A percentile compares a stretch with the other conserved stretches of the same genome.
These are phyloP conservation scores for Thelephora ganbajun DNA, from an alignment of 768 basidiomycete species.

Conservation along the genomic window DNA sequence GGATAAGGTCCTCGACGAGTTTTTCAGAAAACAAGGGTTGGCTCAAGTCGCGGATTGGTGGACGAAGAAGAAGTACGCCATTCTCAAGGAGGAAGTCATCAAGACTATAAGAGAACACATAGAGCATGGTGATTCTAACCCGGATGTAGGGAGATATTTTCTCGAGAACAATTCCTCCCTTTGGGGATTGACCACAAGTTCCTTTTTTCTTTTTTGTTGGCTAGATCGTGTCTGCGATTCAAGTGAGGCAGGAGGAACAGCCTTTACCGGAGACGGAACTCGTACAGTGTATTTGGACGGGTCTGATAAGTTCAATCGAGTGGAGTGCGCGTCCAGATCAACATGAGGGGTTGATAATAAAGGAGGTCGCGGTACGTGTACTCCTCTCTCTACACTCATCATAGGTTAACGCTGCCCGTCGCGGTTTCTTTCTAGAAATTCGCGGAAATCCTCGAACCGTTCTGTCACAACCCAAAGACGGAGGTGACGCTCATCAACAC, in stretches of 20 bases:
- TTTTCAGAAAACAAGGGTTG: slow-evolving; percentile 74
- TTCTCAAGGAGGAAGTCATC: slow-evolving; percentile 66
- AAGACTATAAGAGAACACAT: slow-evolving; percentile 56
- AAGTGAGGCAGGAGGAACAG: slow-evolving; percentile 55
- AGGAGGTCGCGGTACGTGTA: slow-evolving; percentile 67
- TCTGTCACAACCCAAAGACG: slow-evolving; percentile 78
- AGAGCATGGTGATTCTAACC: slow-evolving; percentile 52
- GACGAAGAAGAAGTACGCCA: slow-evolving; percentile 76
- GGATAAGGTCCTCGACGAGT: slow-evolving; percentile 60
- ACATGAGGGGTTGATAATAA: slow-evolving; percentile 77
- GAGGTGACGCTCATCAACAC: slow-evolving; percentile 91
- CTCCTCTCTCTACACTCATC: not conserved
- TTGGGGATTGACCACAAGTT: no score
- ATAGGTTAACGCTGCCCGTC: not conserved
- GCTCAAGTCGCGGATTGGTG: slow-evolving; percentile 86
- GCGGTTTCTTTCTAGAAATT: slow-evolving; percentile 41
- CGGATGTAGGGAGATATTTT: slow-evolving; percentile 34
- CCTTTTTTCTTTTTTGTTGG: not conserved
- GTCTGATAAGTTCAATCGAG: slow-evolving; percentile 77
- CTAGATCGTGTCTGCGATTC: slow-evolving; percentile 69
- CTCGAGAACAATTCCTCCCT: not conserved
- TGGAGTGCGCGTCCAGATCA: slow-evolving; percentile 87
- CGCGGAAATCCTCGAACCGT: slow-evolving; percentile 76
- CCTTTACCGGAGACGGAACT: slow-evolving; percentile 81
- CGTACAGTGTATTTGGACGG: slow-evolving; percentile 84